phyloP scores from a whole-genome alignment of 129 eudicot species.

The Helianthus tuberosus region DNA sequence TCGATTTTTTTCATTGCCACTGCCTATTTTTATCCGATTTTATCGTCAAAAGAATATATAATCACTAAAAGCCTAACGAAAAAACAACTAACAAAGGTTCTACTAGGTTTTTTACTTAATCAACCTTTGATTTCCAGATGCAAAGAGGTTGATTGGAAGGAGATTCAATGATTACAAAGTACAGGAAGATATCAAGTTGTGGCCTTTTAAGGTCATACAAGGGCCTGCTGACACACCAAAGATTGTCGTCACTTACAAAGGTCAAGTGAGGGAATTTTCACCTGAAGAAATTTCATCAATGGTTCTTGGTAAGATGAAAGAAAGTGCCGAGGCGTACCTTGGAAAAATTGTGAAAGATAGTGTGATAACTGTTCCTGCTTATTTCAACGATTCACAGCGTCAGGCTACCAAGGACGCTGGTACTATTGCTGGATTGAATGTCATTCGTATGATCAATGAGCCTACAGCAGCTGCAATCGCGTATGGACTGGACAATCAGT shows the following conservation, averaged over 20 bases:
- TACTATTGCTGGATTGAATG: conserved; percentile 15
- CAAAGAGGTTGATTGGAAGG: conserved; percentile 32
- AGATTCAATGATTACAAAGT: conserved; percentile 6
- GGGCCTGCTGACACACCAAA: conserved; percentile 15
- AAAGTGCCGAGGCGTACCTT: conserved; percentile 23
- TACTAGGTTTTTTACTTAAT: neutral
- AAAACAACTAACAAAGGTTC: neutral
- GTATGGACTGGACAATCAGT: conserved; percentile 22
- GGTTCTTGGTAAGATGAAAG: conserved; percentile 25
- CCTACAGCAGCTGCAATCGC: conserved; percentile 31
- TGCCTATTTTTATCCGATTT: too few species aligned
- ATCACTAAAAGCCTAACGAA: too few species aligned
- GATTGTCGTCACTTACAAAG: conserved; percentile 11
- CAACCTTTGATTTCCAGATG: conserved; percentile 5
- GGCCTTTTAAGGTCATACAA: conserved; percentile 23
- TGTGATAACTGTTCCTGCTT: conserved; percentile 24
- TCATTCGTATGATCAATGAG: conserved; percentile 10
- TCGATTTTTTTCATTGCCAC: too few species aligned
- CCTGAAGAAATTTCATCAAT: conserved; percentile 26
- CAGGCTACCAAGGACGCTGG: conserved; percentile 26
- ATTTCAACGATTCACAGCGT: conserved; percentile 20
- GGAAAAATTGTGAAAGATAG: conserved; percentile 6
- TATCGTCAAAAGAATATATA: too few species aligned
- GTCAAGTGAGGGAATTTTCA: conserved; percentile 11
- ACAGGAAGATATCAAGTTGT: conserved; percentile 7